Evolutionary conservation across 2,329 filamentous ascomycete species (phyloP).

Genomic region (Blastomyces silverae): DNA sequence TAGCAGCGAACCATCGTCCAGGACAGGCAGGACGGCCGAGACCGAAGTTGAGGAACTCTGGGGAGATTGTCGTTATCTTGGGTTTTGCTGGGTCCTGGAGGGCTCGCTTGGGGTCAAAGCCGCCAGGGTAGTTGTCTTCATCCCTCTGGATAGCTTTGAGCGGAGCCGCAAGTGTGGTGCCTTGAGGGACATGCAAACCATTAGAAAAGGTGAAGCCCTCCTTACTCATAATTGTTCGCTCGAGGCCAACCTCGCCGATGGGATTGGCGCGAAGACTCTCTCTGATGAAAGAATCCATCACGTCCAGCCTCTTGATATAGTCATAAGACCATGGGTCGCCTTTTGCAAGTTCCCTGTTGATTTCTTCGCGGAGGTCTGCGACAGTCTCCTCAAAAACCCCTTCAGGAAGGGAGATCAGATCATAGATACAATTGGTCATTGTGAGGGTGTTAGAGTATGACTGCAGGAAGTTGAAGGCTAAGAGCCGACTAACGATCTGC

Average conservation of each 20-base stretch:
- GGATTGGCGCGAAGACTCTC: slow-evolving; percentile 22
- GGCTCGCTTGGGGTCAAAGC: slow-evolving; percentile 11
- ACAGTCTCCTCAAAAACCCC: slow-evolving; percentile 15
- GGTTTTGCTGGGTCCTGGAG: slow-evolving; percentile 1
- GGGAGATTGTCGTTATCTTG: slow-evolving; percentile 19
- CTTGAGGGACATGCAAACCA: slow-evolving; percentile 20
- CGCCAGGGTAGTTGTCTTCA: slow-evolving; percentile 5
- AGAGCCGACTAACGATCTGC: slow-evolving; percentile 17
- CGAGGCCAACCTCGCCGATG: slow-evolving; percentile 21
- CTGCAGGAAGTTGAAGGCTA: slow-evolving; percentile 17
- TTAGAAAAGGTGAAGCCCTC: slow-evolving; percentile 22
- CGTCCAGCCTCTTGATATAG: slow-evolving; percentile 20
- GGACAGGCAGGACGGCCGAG: slow-evolving; percentile 9
- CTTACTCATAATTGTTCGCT: slow-evolving; percentile 19
- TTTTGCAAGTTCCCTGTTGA: slow-evolving; percentile 12
- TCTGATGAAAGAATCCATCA: slow-evolving; percentile 23
- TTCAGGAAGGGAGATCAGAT: slow-evolving; percentile 18
- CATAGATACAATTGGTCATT: slow-evolving; percentile 20
- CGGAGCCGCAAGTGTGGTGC: slow-evolving; percentile 17
- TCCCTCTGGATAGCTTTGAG: slow-evolving; percentile 11
- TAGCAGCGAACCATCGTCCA: slow-evolving; percentile 9
- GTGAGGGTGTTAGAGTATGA: slow-evolving; percentile 18
- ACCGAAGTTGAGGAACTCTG: slow-evolving; percentile 19
- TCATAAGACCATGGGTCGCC: slow-evolving; percentile 9
- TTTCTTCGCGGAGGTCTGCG: slow-evolving; percentile 15